A percentile compares a stretch with the other conserved stretches of the same genome.
These are phyloP conservation scores for Barnettozyma hawaiiensis DNA, from an alignment of 1,139 yeast genomes.

Conservation along the genomic window DNA sequence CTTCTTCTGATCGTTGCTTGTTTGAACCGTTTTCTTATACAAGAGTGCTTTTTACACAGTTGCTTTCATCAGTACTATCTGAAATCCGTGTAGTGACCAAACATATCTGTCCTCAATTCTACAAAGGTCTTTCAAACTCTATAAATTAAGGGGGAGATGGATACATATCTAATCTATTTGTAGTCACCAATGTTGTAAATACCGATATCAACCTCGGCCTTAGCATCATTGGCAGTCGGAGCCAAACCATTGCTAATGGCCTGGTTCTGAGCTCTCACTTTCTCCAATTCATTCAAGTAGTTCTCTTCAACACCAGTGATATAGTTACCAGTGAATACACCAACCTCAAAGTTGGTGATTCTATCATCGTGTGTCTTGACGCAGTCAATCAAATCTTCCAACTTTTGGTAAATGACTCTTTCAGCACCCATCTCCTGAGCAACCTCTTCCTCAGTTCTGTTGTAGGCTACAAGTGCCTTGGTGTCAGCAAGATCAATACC, in stretches of 20 bases:
- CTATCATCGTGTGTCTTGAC: slow-evolving; percentile 45
- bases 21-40: no score
- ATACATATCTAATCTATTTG: slow-evolving; percentile 11
- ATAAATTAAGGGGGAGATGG: not conserved
- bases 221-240: slow-evolving; percentile 48
- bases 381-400: slow-evolving; percentile 76
- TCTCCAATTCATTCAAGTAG: slow-evolving; percentile 76
- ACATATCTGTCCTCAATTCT: no score
- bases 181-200: slow-evolving; percentile 86
- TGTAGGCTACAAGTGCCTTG: slow-evolving; percentile 85
- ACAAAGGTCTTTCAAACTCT: not conserved
- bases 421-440: slow-evolving; percentile 87
- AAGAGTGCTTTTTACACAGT: no score
- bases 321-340: slow-evolving; percentile 94
- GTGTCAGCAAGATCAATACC: slow-evolving; percentile 97
- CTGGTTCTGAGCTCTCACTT: slow-evolving; percentile 76
- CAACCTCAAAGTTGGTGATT: slow-evolving; percentile 77
- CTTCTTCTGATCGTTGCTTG: no score
- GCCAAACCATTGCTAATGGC: slow-evolving; percentile 37
- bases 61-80: no score
- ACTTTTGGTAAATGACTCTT: slow-evolving; percentile 78
- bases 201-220: slow-evolving; percentile 89
- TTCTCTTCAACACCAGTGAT: slow-evolving; percentile 87
- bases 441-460: slow-evolving; percentile 67
- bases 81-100: no score